Conservation (phyloP, 2,329 filamentous ascomycete species). For the Colletotrichum spaethianum region DNA sequence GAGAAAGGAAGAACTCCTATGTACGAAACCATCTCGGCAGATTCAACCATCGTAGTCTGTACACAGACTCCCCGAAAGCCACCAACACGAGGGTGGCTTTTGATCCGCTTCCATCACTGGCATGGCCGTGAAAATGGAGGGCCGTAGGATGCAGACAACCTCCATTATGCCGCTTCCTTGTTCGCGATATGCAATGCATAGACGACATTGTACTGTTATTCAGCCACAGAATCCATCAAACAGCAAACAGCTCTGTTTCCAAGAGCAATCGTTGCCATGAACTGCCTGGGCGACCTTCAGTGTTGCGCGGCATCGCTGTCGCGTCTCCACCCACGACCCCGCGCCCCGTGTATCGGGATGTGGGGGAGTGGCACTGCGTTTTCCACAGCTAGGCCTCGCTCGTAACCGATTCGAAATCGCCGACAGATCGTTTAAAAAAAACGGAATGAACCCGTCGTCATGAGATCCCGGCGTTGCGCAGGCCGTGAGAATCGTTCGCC, state of each 20-base stretch:
- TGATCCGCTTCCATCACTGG: neutral
- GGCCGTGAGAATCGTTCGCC: neutral
- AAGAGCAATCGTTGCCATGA: neutral
- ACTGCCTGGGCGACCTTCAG: neutral
- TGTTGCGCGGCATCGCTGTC: neutral
- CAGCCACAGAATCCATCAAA: neutral
- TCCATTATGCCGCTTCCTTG: neutral
- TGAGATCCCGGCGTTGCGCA: neutral
- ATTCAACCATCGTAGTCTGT: neutral
- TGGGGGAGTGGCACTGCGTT: neutral
- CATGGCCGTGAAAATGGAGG: neutral
- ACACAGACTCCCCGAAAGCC: neutral
- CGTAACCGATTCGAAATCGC: neutral
- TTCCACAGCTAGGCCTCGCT: neutral
- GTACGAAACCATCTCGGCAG: neutral
- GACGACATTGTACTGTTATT: neutral
- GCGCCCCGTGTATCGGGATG: neutral
- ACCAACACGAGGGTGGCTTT: neutral
- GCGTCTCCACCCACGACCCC: neutral
- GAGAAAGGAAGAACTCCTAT: neutral
- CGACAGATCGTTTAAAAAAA: neutral
- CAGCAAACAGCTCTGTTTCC: neutral
- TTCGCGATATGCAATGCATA: neutral
- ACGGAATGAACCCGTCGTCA: neutral
- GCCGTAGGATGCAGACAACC: neutral